Evolutionary conservation across 2,329 filamentous ascomycete genomes (phyloP), one percentile per base, ranked within the genome.

Genomic region (Cryphonectria naterciae): DNA sequence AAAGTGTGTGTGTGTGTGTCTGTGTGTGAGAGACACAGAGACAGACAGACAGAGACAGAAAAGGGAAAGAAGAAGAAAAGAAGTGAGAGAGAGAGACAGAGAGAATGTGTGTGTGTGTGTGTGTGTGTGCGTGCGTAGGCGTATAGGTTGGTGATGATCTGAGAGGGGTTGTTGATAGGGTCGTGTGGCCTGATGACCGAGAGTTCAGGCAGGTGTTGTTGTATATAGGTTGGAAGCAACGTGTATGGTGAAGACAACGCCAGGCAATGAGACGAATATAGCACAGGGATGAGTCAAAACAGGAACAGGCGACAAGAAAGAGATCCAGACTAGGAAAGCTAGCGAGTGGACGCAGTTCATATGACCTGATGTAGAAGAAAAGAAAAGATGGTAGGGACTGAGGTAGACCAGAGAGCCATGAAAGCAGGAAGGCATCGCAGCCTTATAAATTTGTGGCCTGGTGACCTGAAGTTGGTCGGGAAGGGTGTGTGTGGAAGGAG

Each of bases 401-500:
- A 74, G 75, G 49, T 56, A 68, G 63, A 71, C 52, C 58, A 64
- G 60, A 70, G 56, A 69, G 58, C 69, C 52, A 65, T 64, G 52
- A 64, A 76, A 75, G 76, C 8, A 75, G 78, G 79, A 83, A 83
- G 84, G 78, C 80, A 86, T 86, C 82, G 82, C 77, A 85, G 83
- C 85, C 85, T 88, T 88, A 87, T 88, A 88, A 79, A 73, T 76
- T 78, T 79, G 80, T 75, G 82, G 80, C 80, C 81, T 83, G 78
- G 78, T 65, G 69, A 76, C 74, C 72, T 70, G 67, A 67, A 68
- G 70, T 63, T 54, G 65, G 73, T 63, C 60, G 63, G 73, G 72
- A 74, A 75, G 73, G 75, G 65, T 70, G 73, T 49, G 46, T 46
- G 65, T 72, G 73, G 70, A 68, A 70, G 71, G 70, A 58, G 41